These are phyloP conservation scores for Amanita pallidorosea DNA, from an alignment of 768 basidiomycete species.

Conservation along the genomic window DNA sequence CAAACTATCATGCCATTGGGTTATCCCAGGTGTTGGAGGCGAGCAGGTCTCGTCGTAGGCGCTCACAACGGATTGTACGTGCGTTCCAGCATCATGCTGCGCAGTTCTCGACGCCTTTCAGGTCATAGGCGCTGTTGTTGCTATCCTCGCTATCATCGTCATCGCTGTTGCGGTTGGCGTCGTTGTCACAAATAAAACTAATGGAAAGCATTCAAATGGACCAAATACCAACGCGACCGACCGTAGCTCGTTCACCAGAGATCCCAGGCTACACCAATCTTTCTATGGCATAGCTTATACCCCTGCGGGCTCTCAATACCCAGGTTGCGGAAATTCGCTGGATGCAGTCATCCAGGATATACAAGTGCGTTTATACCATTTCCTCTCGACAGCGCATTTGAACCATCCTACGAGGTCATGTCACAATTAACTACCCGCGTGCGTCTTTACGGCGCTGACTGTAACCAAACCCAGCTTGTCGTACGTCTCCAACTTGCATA, in stretches of 20 bases:
- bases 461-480: conserved; percentile 71
- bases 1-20: conserved; percentile 2
- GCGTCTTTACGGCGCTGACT: conserved; percentile 81
- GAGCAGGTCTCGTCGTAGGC: conserved; percentile 18
- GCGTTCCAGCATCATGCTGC: neutral
- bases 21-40: conserved; percentile 21
- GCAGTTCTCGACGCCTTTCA: conserved; percentile 15
- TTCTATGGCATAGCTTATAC: conserved; percentile 90
- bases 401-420: conserved; percentile 38
- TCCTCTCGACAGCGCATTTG: neutral
- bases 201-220: conserved; percentile 10
- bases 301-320: conserved; percentile 56
- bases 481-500: conserved; percentile 23
- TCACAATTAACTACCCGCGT: conserved; percentile 77
- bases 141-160: conserved; percentile 39
- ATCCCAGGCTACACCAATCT: conserved; percentile 51
- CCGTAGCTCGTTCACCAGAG: conserved; percentile 63
- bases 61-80: conserved; percentile 52
- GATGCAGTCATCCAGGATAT: conserved; percentile 59
- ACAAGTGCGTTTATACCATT: conserved; percentile 31
- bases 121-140: conserved; percentile 42
- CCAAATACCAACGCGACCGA: conserved; percentile 27
- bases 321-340: conserved; percentile 52
- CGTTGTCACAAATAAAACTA: conserved; percentile 39
- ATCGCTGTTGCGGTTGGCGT: conserved; percentile 58